Base-by-base conservation (phyloP, 2,329 filamentous ascomycete genomes). In the Phaeosphaeriaceae sp. region DNA sequence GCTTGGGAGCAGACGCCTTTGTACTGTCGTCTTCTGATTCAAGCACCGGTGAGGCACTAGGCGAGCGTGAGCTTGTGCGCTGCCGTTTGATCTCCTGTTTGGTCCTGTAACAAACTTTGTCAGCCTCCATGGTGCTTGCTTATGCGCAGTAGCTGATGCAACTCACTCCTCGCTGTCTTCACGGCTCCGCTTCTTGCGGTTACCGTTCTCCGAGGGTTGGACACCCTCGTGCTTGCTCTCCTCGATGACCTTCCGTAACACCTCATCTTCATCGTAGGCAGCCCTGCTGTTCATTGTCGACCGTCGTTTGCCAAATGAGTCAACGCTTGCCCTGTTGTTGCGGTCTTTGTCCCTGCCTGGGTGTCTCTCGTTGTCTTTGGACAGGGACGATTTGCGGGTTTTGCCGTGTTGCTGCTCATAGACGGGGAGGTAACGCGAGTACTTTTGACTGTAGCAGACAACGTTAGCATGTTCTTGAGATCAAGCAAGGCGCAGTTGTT, bases 241-340 rank as follows among this genome's bases (percentile, higher is more conserved):
- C 77, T 98, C 94, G 68, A 99, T 93, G 27, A 94, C 95, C 66
- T 91, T 88, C 54, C 93, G 88, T 41, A 99, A 78, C 70, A 93
- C 89, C 75, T 96, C 92, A 68, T 96, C 93, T 78, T 99, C 95
- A 65, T 98, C 93, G 69, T 98, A 98, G 21, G 93, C 94, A 44
- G 94, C 93, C 61, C 94, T 88, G 76, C 95, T 99, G 74, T 98
- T 97, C 92, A 98, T 97, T 7, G 95, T 99, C 20, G 93, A 97
- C 25, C 95, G 87, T 58, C 95, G 88, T 76, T 97, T 98, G 40
- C 89, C 88, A 52, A 86, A 85, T 53, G 87, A 84, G 45, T 84
- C 81, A 44, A 83, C 84, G 65, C 81, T 86, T 49, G 79, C 79
- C 58, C 84, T 78, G 22, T 81, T 77, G 83, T 86, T 63, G 80